Base-by-base conservation (phyloP, 306 rosid genomes). In the Dryas drummondii region DNA sequence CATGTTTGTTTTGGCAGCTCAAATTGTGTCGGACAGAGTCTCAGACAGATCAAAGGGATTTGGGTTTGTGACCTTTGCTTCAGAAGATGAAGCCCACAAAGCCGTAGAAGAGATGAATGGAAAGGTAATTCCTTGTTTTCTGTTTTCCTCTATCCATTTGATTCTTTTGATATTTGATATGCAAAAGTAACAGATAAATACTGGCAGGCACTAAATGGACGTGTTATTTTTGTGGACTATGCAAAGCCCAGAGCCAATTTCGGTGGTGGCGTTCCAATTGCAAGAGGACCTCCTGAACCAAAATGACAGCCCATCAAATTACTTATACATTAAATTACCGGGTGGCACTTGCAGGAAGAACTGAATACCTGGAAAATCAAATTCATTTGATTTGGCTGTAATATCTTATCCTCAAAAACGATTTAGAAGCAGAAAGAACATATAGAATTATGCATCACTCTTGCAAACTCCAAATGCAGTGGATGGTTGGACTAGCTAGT, bases 41-140 rank as follows among this genome's bases (percentile, higher is more conserved):
- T 84, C 98, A 1, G 89, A 82, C 60, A 91, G 78, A 87, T 90
- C 97, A 19, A 94, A 90, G 84, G 97, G 98, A 48, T 94, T 91
- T 75, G 98, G 98, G 50, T 91, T 94, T 68, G 88, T 94, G 72
- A 90, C 98, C 73, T 88, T 87, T 79, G 97, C 94, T 56, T 91
- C 98, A 5, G 84, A 79, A 59, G 94, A 88, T 47, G 98, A 94
- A 74, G 96, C 97, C 32, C 88, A 87, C 66, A 87, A 82, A 42
- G 97, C 97, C 78, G 52, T 89, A 66, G 53, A 84, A 17, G 91
- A 84, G 82, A 88, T 94, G 97, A 94, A 90, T 48, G 96, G 93
- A 75, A 94, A 90, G 90, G 98, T 90, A 65, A 75, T 2, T 37
- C 66, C 61, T 41, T 13, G 51, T 19, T 53, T 62, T 55, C 54